Percentiles rank a stretch among this genome's conserved stretches.
Evolutionary conservation across 768 basidiomycete species (phyloP).

Genomic region (Leccinum incarnatum): DNA sequence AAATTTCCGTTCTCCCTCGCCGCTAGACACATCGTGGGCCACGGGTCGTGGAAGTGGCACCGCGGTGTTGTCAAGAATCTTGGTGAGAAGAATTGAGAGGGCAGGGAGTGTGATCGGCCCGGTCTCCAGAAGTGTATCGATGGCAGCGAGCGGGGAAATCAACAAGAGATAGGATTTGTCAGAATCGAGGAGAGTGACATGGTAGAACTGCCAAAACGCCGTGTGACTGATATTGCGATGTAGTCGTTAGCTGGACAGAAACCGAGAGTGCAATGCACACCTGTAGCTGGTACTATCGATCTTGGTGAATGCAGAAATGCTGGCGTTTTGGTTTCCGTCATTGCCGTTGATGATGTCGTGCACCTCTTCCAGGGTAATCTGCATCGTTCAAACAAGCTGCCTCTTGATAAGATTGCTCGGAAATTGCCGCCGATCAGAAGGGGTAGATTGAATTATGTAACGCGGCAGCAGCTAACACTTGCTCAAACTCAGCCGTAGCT

Average conservation of each 20-base stretch:
- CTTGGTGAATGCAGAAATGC: constrained; percentile 21
- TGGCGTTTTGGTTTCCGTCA: constrained; percentile 13
- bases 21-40: constrained; percentile 43
- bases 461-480: no score
- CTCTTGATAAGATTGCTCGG: no score
- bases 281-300: constrained; percentile 29
- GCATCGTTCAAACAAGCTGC: constrained; percentile 2
- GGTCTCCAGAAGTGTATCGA: constrained; percentile 8
- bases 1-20: constrained; percentile 20
- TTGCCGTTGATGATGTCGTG: constrained; percentile 30
- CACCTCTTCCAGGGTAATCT: constrained; percentile 28
- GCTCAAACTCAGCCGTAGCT: no score
- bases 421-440: neutral
- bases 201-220: constrained; percentile 25
- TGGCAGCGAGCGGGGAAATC: constrained; percentile 6
- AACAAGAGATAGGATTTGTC: constrained; percentile 30
- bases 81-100: constrained; percentile 39
- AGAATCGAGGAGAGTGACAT: constrained; percentile 24
- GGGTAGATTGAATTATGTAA: neutral
- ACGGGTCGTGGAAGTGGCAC: constrained; percentile 51
- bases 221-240: constrained; percentile 24
- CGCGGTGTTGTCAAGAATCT: constrained; percentile 42
- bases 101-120: constrained; percentile 31
- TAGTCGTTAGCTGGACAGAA: neutral
- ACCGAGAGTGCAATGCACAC: constrained; percentile 15